Evolutionary conservation across 225 moss, liverwort and hornwort species (phyloP), one percentile per base, ranked within the genome.

Genomic region (Antitrichia curtipendula): DNA sequence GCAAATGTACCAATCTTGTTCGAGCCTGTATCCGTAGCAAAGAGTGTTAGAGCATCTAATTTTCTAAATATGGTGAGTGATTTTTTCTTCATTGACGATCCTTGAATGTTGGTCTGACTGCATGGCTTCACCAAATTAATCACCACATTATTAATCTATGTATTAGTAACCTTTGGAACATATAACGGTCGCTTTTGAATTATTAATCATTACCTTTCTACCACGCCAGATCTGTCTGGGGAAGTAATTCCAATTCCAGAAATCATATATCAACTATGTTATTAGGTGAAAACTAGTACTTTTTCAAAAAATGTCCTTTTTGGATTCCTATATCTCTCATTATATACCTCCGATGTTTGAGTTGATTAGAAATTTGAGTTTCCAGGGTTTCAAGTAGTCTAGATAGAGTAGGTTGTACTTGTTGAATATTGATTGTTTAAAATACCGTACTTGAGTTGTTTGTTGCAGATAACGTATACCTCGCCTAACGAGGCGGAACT

Each of bases 21-120:
- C 93, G 99, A 99, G 92, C 99, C 99, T 76, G 99, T 99, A 45
- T 96, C 99, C 32, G 95, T 96, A 38, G 92, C 96, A 27, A 99
- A 99, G 90, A 94, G 95, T 84, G 86, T 91, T 57, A 94, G 99
- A 94, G 99, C 97, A 58, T 92, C 94, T 61, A 93, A 92, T 62
- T 87, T 96, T 53, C 89, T 99, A 45, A 89, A 95, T 63, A 74
- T 85, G 92, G 97, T 98, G 88, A 75, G 92, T 90, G 61, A 16
- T 29, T 84, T 61, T 56, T 62, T n/a, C 69, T 86, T 83, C 78
- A 38, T 62, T 79, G 73, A 40, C n/a, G 50, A 75, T 47, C 25
- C 47, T 89, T 77, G 40, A 90, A 72, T 61, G 40, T 78, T 72
- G 49, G 41, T n/a, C 41, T 78, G 21, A 72, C 63, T 82, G 50